phyloP scores from a whole-genome alignment of 1,139 yeast genomes.

The Yamadazyma epiphylla region DNA sequence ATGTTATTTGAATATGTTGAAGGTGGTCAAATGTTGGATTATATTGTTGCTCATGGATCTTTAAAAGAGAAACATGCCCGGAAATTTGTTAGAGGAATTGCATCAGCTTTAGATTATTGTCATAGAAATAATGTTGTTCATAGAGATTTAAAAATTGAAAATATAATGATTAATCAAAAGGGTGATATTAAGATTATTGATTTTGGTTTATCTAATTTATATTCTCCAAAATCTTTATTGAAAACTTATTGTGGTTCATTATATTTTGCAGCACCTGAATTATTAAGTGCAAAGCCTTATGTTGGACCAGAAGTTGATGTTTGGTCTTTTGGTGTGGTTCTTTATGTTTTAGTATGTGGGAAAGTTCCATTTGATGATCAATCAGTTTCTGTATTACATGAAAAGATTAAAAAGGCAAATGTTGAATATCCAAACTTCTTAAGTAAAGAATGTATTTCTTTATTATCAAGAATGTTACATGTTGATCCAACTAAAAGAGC shows the following conservation, averaged over 20 bases:
- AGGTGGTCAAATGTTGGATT: constrained; percentile 97
- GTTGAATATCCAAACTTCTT: constrained; percentile 89
- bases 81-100: constrained; percentile 94
- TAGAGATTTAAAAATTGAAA: constrained; percentile 94
- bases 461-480: constrained; percentile 84
- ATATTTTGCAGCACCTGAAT: constrained; percentile 97
- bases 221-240: constrained; percentile 64
- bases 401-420: constrained; percentile 86
- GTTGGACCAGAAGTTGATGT: constrained; percentile 96
- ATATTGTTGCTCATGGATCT: constrained; percentile 94
- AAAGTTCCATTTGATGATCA: constrained; percentile 98
- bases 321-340: constrained; percentile 97
- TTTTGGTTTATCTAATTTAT: constrained; percentile 90
- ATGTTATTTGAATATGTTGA: constrained; percentile 96
- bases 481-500: constrained; percentile 86
- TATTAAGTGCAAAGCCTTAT: constrained; percentile 87
- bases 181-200: constrained; percentile 96
- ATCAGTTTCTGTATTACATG: constrained; percentile 87
- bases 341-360: constrained; percentile 93
- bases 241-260: constrained; percentile 97
- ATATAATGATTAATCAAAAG: constrained; percentile 86
- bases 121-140: constrained; percentile 94
- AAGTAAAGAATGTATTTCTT: constrained; percentile 77
- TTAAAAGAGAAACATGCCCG: constrained; percentile 92
- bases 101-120: constrained; percentile 89